Percentiles rank a stretch among this genome's conserved stretches.
Evolutionary conservation across 2,329 filamentous ascomycete genomes (phyloP).

Genomic region (Myriosclerotinia duriaeana): DNA sequence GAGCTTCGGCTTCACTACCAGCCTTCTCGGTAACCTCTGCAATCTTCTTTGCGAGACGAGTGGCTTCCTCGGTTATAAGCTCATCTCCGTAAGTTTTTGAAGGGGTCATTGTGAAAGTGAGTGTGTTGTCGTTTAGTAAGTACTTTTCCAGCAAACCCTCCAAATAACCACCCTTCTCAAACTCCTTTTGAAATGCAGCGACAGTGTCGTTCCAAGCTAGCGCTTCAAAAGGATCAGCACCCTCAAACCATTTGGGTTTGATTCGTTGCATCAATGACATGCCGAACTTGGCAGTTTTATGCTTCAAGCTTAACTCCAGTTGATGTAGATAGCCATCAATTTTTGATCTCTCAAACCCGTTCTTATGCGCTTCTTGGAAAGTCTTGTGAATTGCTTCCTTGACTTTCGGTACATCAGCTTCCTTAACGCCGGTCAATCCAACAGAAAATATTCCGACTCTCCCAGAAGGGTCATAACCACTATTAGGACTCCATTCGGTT

Average conservation of each 20-base stretch:
- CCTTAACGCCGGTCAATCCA: slow-evolving; percentile 84
- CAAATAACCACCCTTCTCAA: slow-evolving; percentile 75
- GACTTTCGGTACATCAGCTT: slow-evolving; percentile 74
- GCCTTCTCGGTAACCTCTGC: slow-evolving; percentile 65
- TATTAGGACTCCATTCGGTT: slow-evolving; percentile 91
- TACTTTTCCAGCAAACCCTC: slow-evolving; percentile 88
- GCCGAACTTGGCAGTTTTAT: slow-evolving; percentile 95
- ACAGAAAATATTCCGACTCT: slow-evolving; percentile 83
- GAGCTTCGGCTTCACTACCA: slow-evolving; percentile 69
- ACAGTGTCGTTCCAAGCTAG: slow-evolving; percentile 91
- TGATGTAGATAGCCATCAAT: slow-evolving; percentile 94
- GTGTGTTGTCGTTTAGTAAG: slow-evolving; percentile 77
- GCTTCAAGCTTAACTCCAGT: slow-evolving; percentile 86
- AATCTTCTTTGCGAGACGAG: slow-evolving; percentile 73
- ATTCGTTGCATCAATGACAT: slow-evolving; percentile 86
- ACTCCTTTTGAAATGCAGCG: slow-evolving; percentile 73
- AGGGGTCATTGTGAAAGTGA: slow-evolving; percentile 94
- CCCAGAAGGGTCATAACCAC: slow-evolving; percentile 80
- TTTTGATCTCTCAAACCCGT: slow-evolving; percentile 85
- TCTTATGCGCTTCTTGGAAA: slow-evolving; percentile 65
- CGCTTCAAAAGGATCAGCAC: slow-evolving; percentile 86
- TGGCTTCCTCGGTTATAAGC: slow-evolving; percentile 72
- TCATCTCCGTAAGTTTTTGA: slow-evolving; percentile 72
- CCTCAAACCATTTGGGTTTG: slow-evolving; percentile 93
- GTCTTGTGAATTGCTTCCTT: slow-evolving; percentile 73